Base-by-base conservation (phyloP, 2,329 filamentous ascomycete genomes). In the Camptophora hylomeconis region DNA sequence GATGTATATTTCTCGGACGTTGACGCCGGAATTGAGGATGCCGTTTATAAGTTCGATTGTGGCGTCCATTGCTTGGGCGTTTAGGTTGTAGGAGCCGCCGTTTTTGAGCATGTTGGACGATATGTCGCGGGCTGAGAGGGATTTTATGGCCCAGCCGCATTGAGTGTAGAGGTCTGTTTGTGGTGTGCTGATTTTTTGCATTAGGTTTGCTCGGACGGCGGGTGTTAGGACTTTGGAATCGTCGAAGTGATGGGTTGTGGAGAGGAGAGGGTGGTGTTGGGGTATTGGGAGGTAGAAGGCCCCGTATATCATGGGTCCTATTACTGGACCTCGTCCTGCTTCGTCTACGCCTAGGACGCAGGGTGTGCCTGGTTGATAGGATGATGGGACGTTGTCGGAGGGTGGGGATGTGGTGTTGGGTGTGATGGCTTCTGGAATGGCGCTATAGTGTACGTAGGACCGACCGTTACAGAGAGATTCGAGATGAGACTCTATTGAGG, bases 31-130 rank as follows among this genome's bases (percentile, higher is more conserved):
- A 6, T 72, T 73, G 19, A 89, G 67, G 3, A 93, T 80, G 19
- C 74, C 75, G 31, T 72, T 65, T 46, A 95, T 87, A 29, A 98
- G 64, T 20, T 71, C 70, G 14, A 92, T 72, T 0, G 87, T 95
- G 3, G 87, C 81, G 53, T 93, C 86, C 72, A 89, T 79, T 11
- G 87, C 87, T 56, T 98, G 89, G 4, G 84, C 83, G 51, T 98
- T 98, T 40, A 98, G 71, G 52, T 98, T 98, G 59, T 94, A 92
- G 3, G 62, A 51, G 11, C 58, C 57, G 8, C 48, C 50, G 6
- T 62, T 60, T 5, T 69, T 66, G 46, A 89, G 63, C 81, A 92
- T 92, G 45, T 72, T 70, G 5, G 82, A 69, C 21, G 67, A 71
- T 45, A 93, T 92, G 57, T 87, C 80, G 24, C 77, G 71, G 6